These are phyloP conservation scores for Salix suchowensis DNA, from an alignment of 345 rosid species.

Conservation along the genomic window DNA sequence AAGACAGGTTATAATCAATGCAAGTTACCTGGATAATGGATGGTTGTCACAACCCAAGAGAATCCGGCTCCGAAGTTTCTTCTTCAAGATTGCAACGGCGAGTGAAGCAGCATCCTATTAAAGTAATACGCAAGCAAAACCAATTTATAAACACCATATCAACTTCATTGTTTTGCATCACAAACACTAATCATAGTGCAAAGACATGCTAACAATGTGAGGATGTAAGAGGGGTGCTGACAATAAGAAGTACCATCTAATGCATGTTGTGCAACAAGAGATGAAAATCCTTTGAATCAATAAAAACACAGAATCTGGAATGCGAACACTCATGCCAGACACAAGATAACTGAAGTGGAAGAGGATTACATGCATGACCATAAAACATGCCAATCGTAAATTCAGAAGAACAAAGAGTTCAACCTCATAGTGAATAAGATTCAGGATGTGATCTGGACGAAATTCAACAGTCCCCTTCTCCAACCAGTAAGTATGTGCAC, in stretches of 20 bases:
- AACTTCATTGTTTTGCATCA: neutral
- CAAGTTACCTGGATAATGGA: conserved; percentile 74
- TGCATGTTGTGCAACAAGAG: neutral
- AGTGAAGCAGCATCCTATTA: conserved; percentile 93
- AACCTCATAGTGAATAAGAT: conserved; percentile 96
- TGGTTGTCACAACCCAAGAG: conserved; percentile 96
- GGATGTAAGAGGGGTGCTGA: neutral
- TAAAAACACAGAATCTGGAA: neutral
- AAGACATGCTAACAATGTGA: neutral
- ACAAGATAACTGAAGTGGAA: neutral
- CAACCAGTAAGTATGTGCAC: conserved; percentile 89
- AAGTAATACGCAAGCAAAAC: conserved; percentile 11
- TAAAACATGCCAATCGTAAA: neutral
- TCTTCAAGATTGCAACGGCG: conserved; percentile 70
- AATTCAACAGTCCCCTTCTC: conserved; percentile 58
- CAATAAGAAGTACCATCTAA: neutral
- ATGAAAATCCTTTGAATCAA: neutral
- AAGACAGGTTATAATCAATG: neutral
- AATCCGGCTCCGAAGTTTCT: conserved; percentile 54
- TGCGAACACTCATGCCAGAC: neutral
- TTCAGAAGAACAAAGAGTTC: neutral
- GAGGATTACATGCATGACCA: neutral
- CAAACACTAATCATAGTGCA: neutral
- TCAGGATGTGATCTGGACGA: conserved; percentile 87
- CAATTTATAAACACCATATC: neutral